phyloP scores from a whole-genome alignment of 495 filamentous ascomycete species.

The Daldinia childiae region DNA sequence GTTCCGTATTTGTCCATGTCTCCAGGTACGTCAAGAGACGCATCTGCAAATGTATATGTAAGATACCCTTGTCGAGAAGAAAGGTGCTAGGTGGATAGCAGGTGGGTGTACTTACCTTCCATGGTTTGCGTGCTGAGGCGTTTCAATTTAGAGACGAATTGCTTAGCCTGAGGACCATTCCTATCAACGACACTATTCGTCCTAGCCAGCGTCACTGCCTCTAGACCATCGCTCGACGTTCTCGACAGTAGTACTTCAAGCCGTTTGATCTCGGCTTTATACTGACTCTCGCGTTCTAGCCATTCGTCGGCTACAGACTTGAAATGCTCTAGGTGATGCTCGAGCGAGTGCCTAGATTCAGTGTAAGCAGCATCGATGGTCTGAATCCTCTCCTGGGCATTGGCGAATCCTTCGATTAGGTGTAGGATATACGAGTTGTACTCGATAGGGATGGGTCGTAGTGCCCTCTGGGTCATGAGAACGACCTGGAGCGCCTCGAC shows the following conservation, averaged over 20 bases:
- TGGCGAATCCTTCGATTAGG: conserved; percentile 53
- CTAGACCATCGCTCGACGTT: conserved; percentile 58
- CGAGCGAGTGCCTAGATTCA: conserved; percentile 46
- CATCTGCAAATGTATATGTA: conserved; percentile 11
- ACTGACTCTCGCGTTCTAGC: conserved; percentile 51
- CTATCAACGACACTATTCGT: conserved; percentile 55
- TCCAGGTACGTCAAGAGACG: neutral
- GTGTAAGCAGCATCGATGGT: conserved; percentile 33
- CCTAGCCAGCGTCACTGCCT: conserved; percentile 56
- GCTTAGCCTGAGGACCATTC: conserved; percentile 38
- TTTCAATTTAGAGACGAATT: conserved; percentile 49
- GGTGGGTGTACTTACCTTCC: conserved; percentile 16
- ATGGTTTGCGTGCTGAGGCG: conserved; percentile 31
- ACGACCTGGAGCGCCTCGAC: conserved; percentile 51
- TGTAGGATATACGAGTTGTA: conserved; percentile 55
- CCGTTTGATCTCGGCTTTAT: conserved; percentile 59
- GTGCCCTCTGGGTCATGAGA: conserved; percentile 46
- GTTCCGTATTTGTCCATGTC: neutral
- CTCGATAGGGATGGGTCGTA: conserved; percentile 48
- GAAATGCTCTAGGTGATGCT: conserved; percentile 54
- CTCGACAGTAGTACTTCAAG: conserved; percentile 59
- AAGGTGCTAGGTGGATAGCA: neutral
- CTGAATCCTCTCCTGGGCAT: conserved; percentile 32
- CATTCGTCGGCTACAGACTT: conserved; percentile 53
- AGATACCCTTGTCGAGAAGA: neutral